A percentile compares a stretch with the other conserved stretches of the same genome.
phyloP scores from a whole-genome alignment of 2,329 filamentous ascomycete genomes.

The Aureobasidium leucospermi region DNA sequence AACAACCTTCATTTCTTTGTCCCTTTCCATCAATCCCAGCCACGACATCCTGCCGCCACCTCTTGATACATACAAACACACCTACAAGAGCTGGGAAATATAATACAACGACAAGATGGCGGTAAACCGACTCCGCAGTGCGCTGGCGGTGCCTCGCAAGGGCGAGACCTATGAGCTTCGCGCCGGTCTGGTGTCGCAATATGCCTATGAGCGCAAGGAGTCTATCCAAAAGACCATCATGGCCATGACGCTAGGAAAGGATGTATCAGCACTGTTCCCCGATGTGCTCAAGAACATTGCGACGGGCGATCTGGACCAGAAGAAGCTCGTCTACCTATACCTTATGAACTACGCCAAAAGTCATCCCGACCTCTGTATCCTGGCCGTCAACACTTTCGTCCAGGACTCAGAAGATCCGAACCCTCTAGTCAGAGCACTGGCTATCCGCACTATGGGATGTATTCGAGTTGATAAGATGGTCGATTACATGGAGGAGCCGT shows the following conservation, averaged over 20 bases:
- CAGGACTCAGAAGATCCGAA: constrained; percentile 99
- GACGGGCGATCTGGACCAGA: constrained; percentile 88
- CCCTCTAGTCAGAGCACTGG: constrained; percentile 85
- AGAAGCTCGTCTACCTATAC: constrained; percentile 98
- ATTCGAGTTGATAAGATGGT: constrained; percentile 99
- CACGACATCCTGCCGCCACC: neutral
- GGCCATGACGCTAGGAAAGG: constrained; percentile 98
- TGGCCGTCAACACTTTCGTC: constrained; percentile 97
- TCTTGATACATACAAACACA: neutral
- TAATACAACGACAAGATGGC: constrained; percentile 54
- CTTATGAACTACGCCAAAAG: constrained; percentile 99
- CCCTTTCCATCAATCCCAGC: neutral
- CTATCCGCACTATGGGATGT: constrained; percentile 97
- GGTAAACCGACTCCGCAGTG: constrained; percentile 90
- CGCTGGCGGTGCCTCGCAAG: constrained; percentile 87
- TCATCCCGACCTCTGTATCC: constrained; percentile 94
- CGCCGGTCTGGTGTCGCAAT: constrained; percentile 91
- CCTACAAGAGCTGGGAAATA: constrained; percentile 1
- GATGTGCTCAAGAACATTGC: constrained; percentile 99
- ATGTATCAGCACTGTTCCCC: constrained; percentile 93
- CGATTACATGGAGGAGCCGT: constrained; percentile 97
- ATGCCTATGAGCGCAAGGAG: constrained; percentile 97
- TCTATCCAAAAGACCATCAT: constrained; percentile 99
- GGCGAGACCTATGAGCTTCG: constrained; percentile 97
- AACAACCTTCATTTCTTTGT: constrained; percentile 10